phyloP scores from a whole-genome alignment of 805 yeast species.

The Spathaspora passalidarum region DNA sequence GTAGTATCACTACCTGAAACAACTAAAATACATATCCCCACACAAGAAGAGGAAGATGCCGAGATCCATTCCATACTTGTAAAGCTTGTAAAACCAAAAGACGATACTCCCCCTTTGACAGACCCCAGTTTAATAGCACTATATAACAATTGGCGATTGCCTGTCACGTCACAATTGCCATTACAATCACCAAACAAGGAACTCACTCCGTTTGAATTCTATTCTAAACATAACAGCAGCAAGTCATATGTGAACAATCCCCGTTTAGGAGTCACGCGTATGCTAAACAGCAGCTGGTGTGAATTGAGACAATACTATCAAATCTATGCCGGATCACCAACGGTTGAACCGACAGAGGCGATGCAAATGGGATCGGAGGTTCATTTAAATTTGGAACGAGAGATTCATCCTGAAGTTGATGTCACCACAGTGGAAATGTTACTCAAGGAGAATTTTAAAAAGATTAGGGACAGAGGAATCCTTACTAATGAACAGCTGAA shows the following conservation, averaged over 20 bases:
- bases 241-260: constrained; percentile 21
- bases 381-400: constrained; percentile 48
- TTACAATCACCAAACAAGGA: background rate
- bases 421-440: constrained; percentile 6
- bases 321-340: constrained; percentile 43
- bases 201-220: constrained; percentile 23
- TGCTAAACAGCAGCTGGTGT: constrained; percentile 65
- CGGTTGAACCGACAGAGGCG: constrained; percentile 27
- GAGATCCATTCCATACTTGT: background rate
- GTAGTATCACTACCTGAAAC: background rate
- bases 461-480: background rate
- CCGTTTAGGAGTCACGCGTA: constrained; percentile 56
- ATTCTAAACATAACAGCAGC: constrained; percentile 22
- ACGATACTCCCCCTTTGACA: background rate
- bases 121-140: constrained; percentile 4
- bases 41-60: background rate
- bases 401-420: constrained; percentile 39
- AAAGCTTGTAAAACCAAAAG: background rate
- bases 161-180: background rate
- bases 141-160: constrained; percentile 9
- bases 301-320: constrained; percentile 57
- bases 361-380: constrained; percentile 46
- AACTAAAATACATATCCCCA: too few species aligned
- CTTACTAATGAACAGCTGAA: background rate
- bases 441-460: constrained; percentile 3